Evolutionary conservation across 768 basidiomycete genomes (phyloP), one percentile per base, ranked within the genome.

Genomic region (Lentinula sp.): DNA sequence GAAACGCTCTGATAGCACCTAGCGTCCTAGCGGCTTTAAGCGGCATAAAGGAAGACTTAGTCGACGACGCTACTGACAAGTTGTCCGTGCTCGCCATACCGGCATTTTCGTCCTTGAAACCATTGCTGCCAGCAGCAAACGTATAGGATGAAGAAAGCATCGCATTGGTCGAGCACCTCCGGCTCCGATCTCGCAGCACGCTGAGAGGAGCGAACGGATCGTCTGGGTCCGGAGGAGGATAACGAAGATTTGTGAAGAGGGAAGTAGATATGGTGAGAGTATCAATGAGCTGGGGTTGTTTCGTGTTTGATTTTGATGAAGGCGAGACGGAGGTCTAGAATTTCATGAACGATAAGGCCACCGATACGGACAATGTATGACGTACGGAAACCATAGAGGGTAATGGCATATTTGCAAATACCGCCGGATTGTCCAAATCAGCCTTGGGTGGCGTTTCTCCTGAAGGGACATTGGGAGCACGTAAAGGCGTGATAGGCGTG

Each of bases 131-230:
- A 46, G 28, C 28, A 45, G 35, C 31, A 48, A 16, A 8, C 11
- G 34, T 32, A 39, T 32, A 45, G n/a, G 60, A 18, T 71, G 66
- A 18, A 15, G 42, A 21, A 42, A 57, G 50, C 68, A 56, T 21
- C 1, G 55, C 23, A 28, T 40, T 56, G 28, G 55, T 23, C 1
- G 55, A 56, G 5, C 40, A 21, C 15, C 53, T 34, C 16, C 53
- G 53, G 39, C 37, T 81, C 59, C 86, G 80, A 62, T 78, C 81
- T 54, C 88, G 83, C 31, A 90, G 76, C 28, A 84, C 82, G 67
- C 82, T 81, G 46, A 90, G 80, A 0, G 88, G 82, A 5, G 84
- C 87, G 64, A 89, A 89, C 1, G 88, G 88, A 69, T 90, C 87
- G 16, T 67, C 68, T 21, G 86, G 87, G 71, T 90, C 88, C 34